Evolutionary conservation across 306 rosid genomes (phyloP).

Genomic region (Cicer pinnatifidum): DNA sequence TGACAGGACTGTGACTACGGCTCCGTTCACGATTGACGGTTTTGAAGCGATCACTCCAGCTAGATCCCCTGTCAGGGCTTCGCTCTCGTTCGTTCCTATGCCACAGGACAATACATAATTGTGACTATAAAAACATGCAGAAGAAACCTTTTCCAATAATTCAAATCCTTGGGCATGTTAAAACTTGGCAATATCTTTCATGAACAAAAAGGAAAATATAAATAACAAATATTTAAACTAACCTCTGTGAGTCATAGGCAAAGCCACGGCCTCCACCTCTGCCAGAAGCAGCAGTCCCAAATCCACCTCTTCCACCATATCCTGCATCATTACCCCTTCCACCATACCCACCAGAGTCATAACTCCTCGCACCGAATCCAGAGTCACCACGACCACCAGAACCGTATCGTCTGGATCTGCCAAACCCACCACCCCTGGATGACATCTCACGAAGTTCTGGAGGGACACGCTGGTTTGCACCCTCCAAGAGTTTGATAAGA

Average conservation of each 20-base stretch:
- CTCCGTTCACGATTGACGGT: constrained; percentile 61
- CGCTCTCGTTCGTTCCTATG: constrained; percentile 68
- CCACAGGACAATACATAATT: constrained; percentile 32
- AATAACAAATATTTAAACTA: constrained; percentile 2
- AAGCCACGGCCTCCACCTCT: constrained; percentile 69
- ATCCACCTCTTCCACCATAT: constrained; percentile 69
- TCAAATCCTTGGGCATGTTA: not conserved
- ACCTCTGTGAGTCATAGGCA: constrained; percentile 73
- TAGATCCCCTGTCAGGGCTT: constrained; percentile 68
- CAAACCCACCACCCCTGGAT: constrained; percentile 88
- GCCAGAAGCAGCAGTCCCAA: constrained; percentile 59
- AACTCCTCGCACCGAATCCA: constrained; percentile 11
- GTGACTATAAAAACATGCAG: constrained; percentile 13
- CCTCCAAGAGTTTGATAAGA: constrained; percentile 94
- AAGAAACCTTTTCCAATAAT: not conserved
- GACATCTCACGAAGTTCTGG: constrained; percentile 83
- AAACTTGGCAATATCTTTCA: not conserved
- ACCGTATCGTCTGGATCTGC: constrained; percentile 82
- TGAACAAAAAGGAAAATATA: not conserved
- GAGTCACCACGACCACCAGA: constrained; percentile 74
- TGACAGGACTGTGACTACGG: constrained; percentile 70
- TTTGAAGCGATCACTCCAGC: constrained; percentile 59
- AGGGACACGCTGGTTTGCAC: constrained; percentile 91
- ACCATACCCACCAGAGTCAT: constrained; percentile 62
- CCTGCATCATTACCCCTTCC: constrained; percentile 52